Evolutionary conservation across 1,139 yeast genomes (phyloP).

Genomic region (Debaryomyces fabryi): DNA sequence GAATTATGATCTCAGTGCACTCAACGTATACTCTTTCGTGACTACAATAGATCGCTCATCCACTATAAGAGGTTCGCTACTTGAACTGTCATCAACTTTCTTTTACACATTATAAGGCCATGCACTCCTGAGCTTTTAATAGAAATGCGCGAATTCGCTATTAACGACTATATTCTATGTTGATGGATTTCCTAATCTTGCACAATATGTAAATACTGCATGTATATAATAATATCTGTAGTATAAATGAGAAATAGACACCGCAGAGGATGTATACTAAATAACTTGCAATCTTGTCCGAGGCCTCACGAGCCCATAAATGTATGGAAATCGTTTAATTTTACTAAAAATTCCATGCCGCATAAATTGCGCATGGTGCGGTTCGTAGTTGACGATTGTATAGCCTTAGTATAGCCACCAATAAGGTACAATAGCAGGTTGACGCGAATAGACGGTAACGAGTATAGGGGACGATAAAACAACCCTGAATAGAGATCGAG

Average conservation of each 20-base stretch:
- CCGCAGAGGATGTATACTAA: neutral
- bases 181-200: neutral
- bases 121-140: neutral
- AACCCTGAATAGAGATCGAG: neutral
- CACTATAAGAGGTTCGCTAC: neutral
- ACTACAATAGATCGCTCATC: neutral
- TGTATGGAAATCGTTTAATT: conserved; percentile 1
- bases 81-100: neutral
- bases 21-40: neutral
- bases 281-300: neutral
- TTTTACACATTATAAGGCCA: neutral
- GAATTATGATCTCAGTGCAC: neutral
- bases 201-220: neutral
- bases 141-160: neutral
- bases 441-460: neutral
- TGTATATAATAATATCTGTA: neutral
- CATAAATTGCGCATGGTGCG: neutral
- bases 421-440: neutral
- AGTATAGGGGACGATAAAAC: neutral
- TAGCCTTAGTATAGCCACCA: neutral
- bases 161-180: neutral
- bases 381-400: neutral
- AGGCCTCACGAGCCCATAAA: neutral
- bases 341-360: neutral
- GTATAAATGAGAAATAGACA: neutral